Conservation (phyloP, 2,329 filamentous ascomycete species). For the Fusarium palustre region DNA sequence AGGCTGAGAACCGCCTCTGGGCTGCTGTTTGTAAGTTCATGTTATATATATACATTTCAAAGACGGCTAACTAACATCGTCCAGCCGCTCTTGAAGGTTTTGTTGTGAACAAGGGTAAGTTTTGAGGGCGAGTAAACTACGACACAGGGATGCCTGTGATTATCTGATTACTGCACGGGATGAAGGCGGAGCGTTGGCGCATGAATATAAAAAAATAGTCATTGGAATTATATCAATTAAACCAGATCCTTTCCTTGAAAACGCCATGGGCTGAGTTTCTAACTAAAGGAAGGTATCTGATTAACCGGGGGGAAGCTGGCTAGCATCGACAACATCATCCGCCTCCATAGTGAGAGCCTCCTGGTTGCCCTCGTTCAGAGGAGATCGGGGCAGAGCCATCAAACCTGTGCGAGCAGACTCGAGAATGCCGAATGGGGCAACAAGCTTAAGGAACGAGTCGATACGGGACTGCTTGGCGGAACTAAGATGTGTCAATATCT, state of each 20-base stretch:
- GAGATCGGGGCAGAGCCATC: conserved; percentile 95
- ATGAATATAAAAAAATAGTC: conserved; percentile 46
- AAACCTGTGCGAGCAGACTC: conserved; percentile 95
- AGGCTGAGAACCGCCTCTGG: conserved; percentile 96
- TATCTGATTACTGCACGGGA: conserved; percentile 29
- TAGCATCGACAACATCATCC: conserved; percentile 93
- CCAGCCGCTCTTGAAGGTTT: conserved; percentile 84
- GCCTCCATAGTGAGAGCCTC: conserved; percentile 82
- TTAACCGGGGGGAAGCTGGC: conserved; percentile 91
- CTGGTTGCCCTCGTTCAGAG: conserved; percentile 80
- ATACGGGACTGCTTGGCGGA: conserved; percentile 94
- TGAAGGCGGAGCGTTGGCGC: conserved; percentile 40
- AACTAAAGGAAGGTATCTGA: conserved; percentile 28
- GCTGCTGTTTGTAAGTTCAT: conserved; percentile 77
- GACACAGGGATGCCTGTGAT: conserved; percentile 9
- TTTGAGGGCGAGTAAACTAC: conserved; percentile 52
- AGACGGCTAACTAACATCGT: conserved; percentile 29
- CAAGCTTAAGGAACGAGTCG: conserved; percentile 96
- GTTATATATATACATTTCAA: too few species aligned
- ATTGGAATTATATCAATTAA: conserved; percentile 47
- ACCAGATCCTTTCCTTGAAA: conserved; percentile 45
- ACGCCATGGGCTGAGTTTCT: conserved; percentile 43
- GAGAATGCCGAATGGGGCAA: conserved; percentile 93
- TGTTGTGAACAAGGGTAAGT: conserved; percentile 91
- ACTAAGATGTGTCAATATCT: conserved; percentile 57